Evolutionary conservation across 768 basidiomycete species (phyloP).

Genomic region (Kondoa malvinella): DNA sequence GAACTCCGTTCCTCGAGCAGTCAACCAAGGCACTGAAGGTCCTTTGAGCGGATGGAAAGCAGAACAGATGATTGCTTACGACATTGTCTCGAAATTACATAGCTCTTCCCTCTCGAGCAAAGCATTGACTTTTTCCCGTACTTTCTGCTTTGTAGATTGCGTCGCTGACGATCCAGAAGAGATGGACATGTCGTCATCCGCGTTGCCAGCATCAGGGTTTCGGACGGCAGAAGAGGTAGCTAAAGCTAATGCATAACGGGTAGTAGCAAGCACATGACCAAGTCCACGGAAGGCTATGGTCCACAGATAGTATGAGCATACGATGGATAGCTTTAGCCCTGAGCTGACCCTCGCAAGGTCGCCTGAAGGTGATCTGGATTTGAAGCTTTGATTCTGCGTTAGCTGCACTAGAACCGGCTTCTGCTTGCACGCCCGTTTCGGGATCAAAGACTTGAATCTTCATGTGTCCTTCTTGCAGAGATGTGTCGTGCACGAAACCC

Average conservation of each 20-base stretch:
- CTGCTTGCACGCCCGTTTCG: constrained; percentile 2
- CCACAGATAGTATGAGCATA: neutral
- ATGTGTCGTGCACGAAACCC: constrained; percentile 14
- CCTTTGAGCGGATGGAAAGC: neutral
- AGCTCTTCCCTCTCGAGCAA: constrained; percentile 18
- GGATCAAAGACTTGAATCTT: constrained; percentile 5
- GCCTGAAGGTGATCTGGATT: constrained; percentile 17
- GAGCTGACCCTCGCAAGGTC: constrained; percentile 18
- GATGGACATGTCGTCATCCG: constrained; percentile 15
- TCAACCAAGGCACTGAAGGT: constrained; percentile 23
- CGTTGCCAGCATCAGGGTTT: constrained; percentile 1
- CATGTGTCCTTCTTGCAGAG: constrained; percentile 5
- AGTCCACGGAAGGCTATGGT: constrained; percentile 24
- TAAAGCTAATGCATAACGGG: constrained; percentile 13
- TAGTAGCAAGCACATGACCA: constrained; percentile 23
- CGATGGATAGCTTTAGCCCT: neutral
- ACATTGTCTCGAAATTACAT: constrained; percentile 23
- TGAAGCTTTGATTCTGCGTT: neutral
- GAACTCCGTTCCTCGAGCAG: constrained; percentile 25
- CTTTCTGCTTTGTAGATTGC: neutral
- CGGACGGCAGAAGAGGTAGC: neutral
- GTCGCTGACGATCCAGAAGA: neutral
- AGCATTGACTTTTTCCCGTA: constrained; percentile 12
- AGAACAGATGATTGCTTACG: constrained; percentile 11
- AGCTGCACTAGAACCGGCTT: constrained; percentile 8